Evolutionary conservation across 2,329 filamentous ascomycete species (phyloP), one percentile per base, ranked within the genome.

Genomic region (Rutstroemia sydowiana): DNA sequence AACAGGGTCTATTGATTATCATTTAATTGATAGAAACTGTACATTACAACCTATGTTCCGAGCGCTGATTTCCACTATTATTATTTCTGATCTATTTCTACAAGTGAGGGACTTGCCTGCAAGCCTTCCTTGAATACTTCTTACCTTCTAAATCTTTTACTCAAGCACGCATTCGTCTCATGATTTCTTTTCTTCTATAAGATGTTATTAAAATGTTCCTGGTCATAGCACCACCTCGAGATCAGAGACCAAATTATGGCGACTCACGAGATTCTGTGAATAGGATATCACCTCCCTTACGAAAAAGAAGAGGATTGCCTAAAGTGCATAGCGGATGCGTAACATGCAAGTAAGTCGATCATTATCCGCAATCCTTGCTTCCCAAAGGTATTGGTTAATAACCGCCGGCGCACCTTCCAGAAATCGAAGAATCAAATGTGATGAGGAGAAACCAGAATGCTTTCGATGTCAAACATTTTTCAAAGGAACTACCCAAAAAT

Each of bases 361-460:
- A 21, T 39, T 39, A 20, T 16, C 16, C 9, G 16, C 16, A 5
- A 21, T 20, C 20, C 20, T 39, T 26, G 23, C 23, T 26, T 26
- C 4, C 8, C 8, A 26, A 8, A 26, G 23, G 23, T 26, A 26
- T 26, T 26, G 23, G 23, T 26, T 26, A 26, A 26, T 26, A 26
- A 26, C 23, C 23, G 20, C 36, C 5, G 16, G n/a, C n/a, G n/a
- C n/a, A n/a, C n/a, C 16, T 10, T 18, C 11, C n/a, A 39, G 48
- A 45, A 21, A 30, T 23, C 48, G 48, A 45, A 31, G 40, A 20
- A 50, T 50, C 16, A 50, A 50, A 36, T 50, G 48, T 26, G 48
- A 50, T 31, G 48, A 50, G 36, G 40, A 32, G 6, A 50, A 45
- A 8, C 40, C 48, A 6, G 40, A 45, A 3, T 50, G 48, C 9